These are phyloP conservation scores for Penicillium paxilli DNA, from an alignment of 495 filamentous ascomycete genomes.

Conservation along the genomic window DNA sequence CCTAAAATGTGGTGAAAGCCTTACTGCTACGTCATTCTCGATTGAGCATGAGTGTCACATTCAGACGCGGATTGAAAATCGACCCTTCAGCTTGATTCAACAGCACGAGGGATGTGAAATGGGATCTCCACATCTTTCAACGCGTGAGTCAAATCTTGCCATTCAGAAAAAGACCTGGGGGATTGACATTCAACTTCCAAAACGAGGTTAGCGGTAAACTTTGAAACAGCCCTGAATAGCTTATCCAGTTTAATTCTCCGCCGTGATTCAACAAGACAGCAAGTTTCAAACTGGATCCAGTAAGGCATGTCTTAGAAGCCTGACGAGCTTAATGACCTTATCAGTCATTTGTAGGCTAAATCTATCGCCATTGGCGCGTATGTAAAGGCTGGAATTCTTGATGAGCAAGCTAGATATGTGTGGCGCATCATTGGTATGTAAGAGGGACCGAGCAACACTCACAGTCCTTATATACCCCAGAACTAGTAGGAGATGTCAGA, in stretches of 20 bases:
- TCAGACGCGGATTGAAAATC: too few relatives aligned
- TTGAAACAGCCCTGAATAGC: conserved; percentile 3
- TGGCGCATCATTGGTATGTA: conserved; percentile 18
- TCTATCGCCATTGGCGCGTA: conserved; percentile 2
- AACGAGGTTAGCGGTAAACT: background rate
- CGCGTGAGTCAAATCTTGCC: background rate
- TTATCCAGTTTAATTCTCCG: conserved; percentile 6
- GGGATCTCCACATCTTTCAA: background rate
- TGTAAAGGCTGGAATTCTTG: conserved; percentile 11
- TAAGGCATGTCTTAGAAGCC: background rate
- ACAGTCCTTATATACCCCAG: conserved; percentile 4
- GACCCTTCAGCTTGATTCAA: too few relatives aligned
- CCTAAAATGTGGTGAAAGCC: too few relatives aligned
- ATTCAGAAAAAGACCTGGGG: background rate
- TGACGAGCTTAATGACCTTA: background rate
- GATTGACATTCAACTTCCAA: background rate
- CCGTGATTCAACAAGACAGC: conserved; percentile 1
- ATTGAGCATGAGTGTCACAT: too few relatives aligned
- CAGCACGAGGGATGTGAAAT: too few relatives aligned
- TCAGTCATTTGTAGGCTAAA: background rate
- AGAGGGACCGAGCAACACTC: background rate
- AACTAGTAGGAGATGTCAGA: too few relatives aligned
- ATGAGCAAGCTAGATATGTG: conserved; percentile 17
- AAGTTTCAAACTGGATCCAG: background rate
- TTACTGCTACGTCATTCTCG: too few relatives aligned